Conservation (phyloP, 306 rosid genomes). For the Fragaria nilgerrensis region DNA sequence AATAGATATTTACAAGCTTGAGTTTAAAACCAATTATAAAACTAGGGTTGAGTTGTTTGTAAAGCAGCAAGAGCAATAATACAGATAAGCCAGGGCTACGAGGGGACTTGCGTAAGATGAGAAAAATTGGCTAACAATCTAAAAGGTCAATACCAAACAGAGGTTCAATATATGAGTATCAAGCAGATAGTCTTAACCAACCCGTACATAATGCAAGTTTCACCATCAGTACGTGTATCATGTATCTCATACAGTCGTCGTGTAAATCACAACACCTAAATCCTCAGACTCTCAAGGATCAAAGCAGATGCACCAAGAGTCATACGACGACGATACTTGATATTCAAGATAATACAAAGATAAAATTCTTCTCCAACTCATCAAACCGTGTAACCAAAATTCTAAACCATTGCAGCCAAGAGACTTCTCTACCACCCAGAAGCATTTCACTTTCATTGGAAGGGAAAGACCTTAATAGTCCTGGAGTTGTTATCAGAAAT, state of each 20-base stretch:
- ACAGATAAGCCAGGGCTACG: slow-evolving; percentile 3
- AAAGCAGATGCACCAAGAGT: slow-evolving; percentile 19
- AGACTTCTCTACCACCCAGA: not conserved
- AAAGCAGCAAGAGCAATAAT: not conserved
- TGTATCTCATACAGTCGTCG: not conserved
- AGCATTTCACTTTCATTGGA: not conserved
- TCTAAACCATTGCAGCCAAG: slow-evolving; percentile 5
- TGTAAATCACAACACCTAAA: not conserved
- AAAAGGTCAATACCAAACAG: not conserved
- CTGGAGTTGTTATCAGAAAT: slow-evolving; percentile 5
- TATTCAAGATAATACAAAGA: not conserved
- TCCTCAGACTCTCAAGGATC: not conserved
- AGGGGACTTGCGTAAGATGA: slow-evolving; percentile 4
- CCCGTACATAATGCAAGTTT: slow-evolving; percentile 17
- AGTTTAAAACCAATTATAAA: not conserved
- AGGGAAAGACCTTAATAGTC: not conserved
- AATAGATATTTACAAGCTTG: not conserved
- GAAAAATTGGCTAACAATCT: not conserved
- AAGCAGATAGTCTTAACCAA: slow-evolving; percentile 11
- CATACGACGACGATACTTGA: not conserved
- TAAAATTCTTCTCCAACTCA: slow-evolving; percentile 13
- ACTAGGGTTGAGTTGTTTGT: not conserved
- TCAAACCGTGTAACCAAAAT: slow-evolving; percentile 12
- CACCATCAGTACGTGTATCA: slow-evolving; percentile 10
- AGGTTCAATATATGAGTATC: not conserved